These are phyloP conservation scores for Termitomyces sp. DNA, from an alignment of 768 basidiomycete species.

Conservation along the genomic window DNA sequence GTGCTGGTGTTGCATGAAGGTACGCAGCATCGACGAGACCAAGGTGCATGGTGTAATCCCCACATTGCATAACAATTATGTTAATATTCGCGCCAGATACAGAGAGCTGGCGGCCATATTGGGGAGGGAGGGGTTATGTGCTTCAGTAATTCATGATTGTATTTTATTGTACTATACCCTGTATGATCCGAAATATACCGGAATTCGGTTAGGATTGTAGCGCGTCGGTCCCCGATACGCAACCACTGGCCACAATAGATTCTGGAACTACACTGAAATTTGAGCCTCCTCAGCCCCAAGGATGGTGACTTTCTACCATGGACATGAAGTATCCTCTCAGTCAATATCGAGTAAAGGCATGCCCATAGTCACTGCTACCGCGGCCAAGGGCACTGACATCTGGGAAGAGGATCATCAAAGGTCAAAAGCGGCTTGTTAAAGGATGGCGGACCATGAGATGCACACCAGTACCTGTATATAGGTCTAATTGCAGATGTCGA, in stretches of 20 bases:
- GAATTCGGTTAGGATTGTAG: too few relatives aligned
- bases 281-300: not conserved
- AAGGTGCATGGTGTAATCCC: constrained; percentile 15
- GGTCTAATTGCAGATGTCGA: too few relatives aligned
- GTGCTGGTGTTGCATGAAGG: constrained; percentile 38
- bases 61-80: constrained; percentile 40
- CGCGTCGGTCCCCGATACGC: too few relatives aligned
- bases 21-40: constrained; percentile 64
- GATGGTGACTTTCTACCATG: not conserved
- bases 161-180: too few relatives aligned
- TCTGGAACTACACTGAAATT: not conserved
- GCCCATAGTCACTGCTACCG: not conserved
- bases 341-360: not conserved
- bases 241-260: not conserved
- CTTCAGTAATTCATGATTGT: too few relatives aligned
- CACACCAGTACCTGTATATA: too few relatives aligned
- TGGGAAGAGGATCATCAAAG: not conserved
- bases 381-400: not conserved
- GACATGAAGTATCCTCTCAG: not conserved
- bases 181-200: too few relatives aligned
- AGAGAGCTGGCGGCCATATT: too few relatives aligned
- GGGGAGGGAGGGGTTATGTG: too few relatives aligned
- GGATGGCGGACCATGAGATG: not conserved
- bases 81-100: too few relatives aligned
- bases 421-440: not conserved